A percentile compares a stretch with the other conserved stretches of the same genome.
Evolutionary conservation across 345 rosid species (phyloP).

Genomic region (Aegle marmelos): DNA sequence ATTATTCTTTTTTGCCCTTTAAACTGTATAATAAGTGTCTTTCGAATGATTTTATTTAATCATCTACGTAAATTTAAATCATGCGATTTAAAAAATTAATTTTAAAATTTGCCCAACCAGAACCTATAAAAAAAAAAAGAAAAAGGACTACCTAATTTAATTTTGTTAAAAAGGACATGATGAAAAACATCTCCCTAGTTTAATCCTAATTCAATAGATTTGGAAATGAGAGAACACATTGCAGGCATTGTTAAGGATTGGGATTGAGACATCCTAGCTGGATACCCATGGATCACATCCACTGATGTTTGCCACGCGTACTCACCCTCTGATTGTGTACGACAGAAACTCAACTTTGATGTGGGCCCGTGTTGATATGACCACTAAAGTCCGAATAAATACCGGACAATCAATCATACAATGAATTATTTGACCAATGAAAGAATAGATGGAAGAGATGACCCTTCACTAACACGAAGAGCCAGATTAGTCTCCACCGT

Average conservation of each 20-base stretch:
- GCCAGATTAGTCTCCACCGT: constrained; percentile 15
- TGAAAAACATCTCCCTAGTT: too few species aligned
- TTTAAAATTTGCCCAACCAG: too few species aligned
- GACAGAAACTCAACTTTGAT: neutral
- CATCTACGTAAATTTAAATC: accelerated
- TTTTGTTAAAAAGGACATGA: too few species aligned
- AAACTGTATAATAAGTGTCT: accelerated
- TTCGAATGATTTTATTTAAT: too few species aligned
- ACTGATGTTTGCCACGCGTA: neutral
- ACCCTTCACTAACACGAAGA: constrained; percentile 15
- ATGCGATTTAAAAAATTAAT: too few species aligned
- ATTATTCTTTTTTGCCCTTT: too few species aligned
- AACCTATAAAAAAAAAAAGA: too few species aligned
- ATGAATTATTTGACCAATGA: neutral
- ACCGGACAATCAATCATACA: neutral
- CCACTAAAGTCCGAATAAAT: neutral
- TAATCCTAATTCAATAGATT: too few species aligned
- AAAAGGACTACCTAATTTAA: too few species aligned
- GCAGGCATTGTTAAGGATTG: too few species aligned
- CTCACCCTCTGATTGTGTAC: neutral
- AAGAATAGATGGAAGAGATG: neutral
- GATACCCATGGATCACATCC: neutral
- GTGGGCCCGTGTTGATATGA: neutral
- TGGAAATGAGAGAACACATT: too few species aligned
- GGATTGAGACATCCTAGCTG: too few species aligned